Base-by-base conservation (phyloP, 1,284 basidiomycete species). In the Pholiota adiposa region DNA sequence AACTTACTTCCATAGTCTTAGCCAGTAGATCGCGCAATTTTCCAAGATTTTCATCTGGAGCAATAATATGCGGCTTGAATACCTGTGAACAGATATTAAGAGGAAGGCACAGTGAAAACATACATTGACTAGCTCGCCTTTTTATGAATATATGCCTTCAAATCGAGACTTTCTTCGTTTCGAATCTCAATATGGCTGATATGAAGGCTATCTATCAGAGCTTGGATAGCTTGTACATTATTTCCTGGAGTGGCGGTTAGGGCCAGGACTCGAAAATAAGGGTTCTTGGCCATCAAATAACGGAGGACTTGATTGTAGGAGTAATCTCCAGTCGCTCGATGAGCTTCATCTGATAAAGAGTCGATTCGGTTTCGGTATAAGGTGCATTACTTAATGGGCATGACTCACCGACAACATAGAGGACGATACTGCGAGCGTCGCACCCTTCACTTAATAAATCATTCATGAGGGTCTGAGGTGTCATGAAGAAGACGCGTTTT, bases 401-500 rank as follows among this genome's bases (percentile, higher is more conserved):
- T 6, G 14, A 34, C 59, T 48, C 59, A 90, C 92, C 92, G 53
- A 97, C 81, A 21, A 97, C 94, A 16, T 96, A 73, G 50, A 96
- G 85, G 29, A 96, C 79, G 23, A 97, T 88, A 66, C 94, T 92
- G 41, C 80, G 75, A 0, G 90, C 83, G 70, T 98, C 93, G 67
- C 94, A 91, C 18, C 82, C 86, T 16, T 88, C 88, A 0, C 82
- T 84, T 6, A 77, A 77, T 25, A 99, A 78, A 72, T 99, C 97
- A 66, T 97, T 98, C 60, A 93, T 81, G 23, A 99, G 83, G 0
- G 97, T 98, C 72, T 99, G 97, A 0, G 97, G 97, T 0, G 97
- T 99, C 87, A 97, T 96, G 75, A 97, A 99, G 71, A 99, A 96
- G 23, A 99, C 90, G 5, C 96, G 84, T 72, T 97, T 95, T 65